Conservation (phyloP, 169 alveolate species). For the Amoebophrya sp. region DNA sequence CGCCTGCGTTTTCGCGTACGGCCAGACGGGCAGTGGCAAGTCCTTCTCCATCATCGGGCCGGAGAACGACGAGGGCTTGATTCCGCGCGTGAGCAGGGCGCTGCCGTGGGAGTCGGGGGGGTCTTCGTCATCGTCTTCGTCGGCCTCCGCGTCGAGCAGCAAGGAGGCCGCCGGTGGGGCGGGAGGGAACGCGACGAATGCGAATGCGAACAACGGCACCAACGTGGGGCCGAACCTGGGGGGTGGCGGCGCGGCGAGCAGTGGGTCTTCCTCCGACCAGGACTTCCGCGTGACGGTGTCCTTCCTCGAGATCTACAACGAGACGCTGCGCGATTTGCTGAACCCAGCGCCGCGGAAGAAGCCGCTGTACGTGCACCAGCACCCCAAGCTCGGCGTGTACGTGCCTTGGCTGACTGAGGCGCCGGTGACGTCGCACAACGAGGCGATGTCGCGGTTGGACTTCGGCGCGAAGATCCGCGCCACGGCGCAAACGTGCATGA, state of each 20-base stretch:
- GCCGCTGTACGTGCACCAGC: constrained; percentile 10
- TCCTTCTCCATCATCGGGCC: neutral
- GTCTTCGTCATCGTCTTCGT: too few species aligned
- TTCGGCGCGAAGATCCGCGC: constrained; percentile 5
- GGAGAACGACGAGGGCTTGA: neutral
- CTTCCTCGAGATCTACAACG: constrained; percentile 76
- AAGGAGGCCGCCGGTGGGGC: too few species aligned
- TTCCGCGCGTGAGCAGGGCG: neutral
- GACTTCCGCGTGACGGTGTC: constrained; percentile 41
- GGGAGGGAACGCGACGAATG: too few species aligned
- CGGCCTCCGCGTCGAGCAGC: too few species aligned
- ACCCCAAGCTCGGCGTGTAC: constrained; percentile 11
- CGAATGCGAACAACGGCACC: too few species aligned
- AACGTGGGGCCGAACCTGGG: too few species aligned
- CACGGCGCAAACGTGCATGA: constrained; percentile 15
- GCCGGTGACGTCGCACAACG: neutral
- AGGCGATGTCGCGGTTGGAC: neutral
- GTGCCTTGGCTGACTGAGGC: constrained; percentile 15
- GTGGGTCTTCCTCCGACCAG: too few species aligned
- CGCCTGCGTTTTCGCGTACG: neutral
- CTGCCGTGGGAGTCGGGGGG: too few species aligned
- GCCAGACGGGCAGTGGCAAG: constrained; percentile 7
- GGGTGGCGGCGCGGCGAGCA: too few species aligned
- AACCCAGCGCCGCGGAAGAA: constrained; percentile 32
- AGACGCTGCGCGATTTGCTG: constrained; percentile 65